A percentile compares a stretch with the other conserved stretches of the same genome.
Conservation (phyloP, 129 eudicot species). For the Deinandra increscens region DNA sequence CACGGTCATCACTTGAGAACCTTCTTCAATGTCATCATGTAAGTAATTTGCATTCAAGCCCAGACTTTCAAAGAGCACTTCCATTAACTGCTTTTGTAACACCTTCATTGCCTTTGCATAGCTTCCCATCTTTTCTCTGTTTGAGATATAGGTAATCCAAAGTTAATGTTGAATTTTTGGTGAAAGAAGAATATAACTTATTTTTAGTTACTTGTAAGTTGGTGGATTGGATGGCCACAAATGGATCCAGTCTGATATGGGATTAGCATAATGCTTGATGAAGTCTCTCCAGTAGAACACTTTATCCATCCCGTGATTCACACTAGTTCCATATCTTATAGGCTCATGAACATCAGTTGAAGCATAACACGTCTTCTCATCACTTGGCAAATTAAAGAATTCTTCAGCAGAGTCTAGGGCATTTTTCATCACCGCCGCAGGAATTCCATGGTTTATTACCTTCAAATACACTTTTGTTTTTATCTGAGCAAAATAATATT, state of each 20-base stretch:
- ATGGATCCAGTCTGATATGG: conserved; percentile 52
- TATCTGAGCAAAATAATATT: conserved; percentile 11
- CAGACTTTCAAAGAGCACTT: conserved; percentile 55
- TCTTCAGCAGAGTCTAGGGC: conserved; percentile 56
- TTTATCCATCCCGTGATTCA: conserved; percentile 51
- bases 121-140: conserved; percentile 64
- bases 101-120: conserved; percentile 48
- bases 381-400: conserved; percentile 53
- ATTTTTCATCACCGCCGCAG: conserved; percentile 35
- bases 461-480: conserved; percentile 19
- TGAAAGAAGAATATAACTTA: not conserved
- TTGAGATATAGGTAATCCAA: not conserved
- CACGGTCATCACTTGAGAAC: conserved; percentile 68
- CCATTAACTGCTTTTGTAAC: conserved; percentile 47
- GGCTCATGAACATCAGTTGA: conserved; percentile 57
- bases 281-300: conserved; percentile 72
- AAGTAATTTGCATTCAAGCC: conserved; percentile 50
- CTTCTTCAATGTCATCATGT: conserved; percentile 46
- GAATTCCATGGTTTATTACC: conserved; percentile 78
- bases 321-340: conserved; percentile 67
- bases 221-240: conserved; percentile 74
- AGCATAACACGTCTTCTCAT: conserved; percentile 46
- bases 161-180: conserved; percentile 4
- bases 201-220: conserved; percentile 46
- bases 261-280: conserved; percentile 67